Conservation (phyloP, 1,284 basidiomycete genomes). For the Singerocomus inundabilis region DNA sequence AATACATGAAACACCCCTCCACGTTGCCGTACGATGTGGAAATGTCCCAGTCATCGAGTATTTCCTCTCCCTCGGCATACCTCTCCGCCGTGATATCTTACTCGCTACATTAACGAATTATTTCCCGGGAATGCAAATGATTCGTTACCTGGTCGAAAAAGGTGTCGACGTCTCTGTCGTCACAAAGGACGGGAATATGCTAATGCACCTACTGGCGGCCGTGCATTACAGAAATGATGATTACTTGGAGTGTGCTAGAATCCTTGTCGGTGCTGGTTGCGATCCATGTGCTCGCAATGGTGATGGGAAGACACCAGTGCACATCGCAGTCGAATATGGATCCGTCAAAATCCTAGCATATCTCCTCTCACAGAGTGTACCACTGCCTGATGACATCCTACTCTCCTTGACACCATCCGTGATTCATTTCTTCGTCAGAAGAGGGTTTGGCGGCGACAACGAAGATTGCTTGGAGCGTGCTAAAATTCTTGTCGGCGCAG, state of each 20-base stretch:
- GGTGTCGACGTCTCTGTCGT: background rate
- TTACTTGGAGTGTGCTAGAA: background rate
- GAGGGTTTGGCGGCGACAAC: background rate
- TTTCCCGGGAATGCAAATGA: background rate
- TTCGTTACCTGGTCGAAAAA: background rate
- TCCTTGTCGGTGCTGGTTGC: background rate
- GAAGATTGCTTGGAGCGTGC: background rate
- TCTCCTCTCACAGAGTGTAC: background rate
- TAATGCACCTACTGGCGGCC: background rate
- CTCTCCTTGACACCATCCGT: background rate
- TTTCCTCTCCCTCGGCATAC: too few species aligned
- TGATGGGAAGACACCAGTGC: background rate
- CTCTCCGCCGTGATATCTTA: background rate
- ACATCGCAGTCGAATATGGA: background rate
- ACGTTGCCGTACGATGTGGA: too few species aligned
- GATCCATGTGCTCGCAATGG: background rate
- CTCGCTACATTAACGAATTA: too few species aligned
- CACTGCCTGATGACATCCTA: background rate
- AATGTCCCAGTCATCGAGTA: too few species aligned
- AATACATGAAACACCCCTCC: too few species aligned
- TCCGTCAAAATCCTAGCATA: background rate
- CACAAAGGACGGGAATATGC: background rate
- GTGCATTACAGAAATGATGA: background rate
- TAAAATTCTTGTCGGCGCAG: background rate
- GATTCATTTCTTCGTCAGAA: background rate